phyloP scores from a whole-genome alignment of 148 eudicot genomes.

The Vaccinium darrowii region DNA sequence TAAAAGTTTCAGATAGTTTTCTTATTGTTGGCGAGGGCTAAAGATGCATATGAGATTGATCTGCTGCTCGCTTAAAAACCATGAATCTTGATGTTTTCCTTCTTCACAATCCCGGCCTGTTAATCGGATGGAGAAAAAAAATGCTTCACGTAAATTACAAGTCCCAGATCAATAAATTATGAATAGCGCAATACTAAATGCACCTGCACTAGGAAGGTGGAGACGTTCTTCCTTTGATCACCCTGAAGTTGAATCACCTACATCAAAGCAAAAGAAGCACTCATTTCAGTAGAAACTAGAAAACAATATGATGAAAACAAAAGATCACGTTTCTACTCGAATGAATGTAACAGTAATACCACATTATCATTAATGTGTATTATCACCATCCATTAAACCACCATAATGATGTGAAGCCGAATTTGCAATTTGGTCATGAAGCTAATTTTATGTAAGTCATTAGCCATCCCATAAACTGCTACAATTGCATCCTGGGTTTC shows the following conservation, averaged over 20 bases:
- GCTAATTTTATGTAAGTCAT: not conserved
- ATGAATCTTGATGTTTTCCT: conserved; percentile 20
- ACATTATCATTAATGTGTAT: not conserved
- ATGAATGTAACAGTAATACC: not conserved
- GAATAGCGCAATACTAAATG: not conserved
- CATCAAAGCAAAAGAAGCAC: not conserved
- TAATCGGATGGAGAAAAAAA: not conserved
- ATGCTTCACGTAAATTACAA: not conserved
- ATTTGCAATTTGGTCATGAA: not conserved
- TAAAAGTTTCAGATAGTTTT: not conserved
- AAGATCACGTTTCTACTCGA: not conserved
- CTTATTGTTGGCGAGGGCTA: not conserved
- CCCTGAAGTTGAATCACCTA: conserved; percentile 24
- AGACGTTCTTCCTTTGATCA: conserved; percentile 23
- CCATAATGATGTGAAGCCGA: not conserved
- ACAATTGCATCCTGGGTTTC: not conserved
- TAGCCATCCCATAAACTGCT: not conserved
- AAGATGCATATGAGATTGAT: not conserved
- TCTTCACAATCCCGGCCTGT: conserved; percentile 22
- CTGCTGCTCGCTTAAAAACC: conserved; percentile 16
- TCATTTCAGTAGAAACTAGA: not conserved
- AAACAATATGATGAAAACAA: not conserved
- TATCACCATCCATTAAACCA: not conserved
- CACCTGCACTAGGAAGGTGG: conserved; percentile 23
- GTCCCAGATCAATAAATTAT: not conserved